Percentiles rank a stretch among this genome's conserved stretches.
Conservation (phyloP, 768 basidiomycete genomes). For the Sporobolomyces phaffii region DNA sequence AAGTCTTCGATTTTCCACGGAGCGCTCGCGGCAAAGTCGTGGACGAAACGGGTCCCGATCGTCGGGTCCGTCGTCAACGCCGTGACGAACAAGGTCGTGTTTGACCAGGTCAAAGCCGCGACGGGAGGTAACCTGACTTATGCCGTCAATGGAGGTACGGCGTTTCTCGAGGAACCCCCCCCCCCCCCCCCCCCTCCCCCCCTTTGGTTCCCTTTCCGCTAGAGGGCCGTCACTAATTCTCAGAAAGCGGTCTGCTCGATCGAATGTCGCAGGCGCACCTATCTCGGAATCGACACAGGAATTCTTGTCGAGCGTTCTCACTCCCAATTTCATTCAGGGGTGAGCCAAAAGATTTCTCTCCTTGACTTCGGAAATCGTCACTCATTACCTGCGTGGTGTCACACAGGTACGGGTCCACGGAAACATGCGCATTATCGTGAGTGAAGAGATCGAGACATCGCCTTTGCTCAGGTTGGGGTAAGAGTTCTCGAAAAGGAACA, state of each 20-base stretch:
- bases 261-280: conserved; percentile 55
- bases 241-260: too few species aligned
- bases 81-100: conserved; percentile 63
- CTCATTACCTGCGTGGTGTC: too few species aligned
- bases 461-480: too few species aligned
- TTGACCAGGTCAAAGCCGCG: conserved; percentile 68
- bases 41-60: conserved; percentile 55
- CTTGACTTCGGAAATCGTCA: too few species aligned
- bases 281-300: conserved; percentile 81
- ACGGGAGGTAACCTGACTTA: conserved; percentile 85
- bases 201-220: background rate
- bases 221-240: background rate
- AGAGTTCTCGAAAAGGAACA: too few species aligned
- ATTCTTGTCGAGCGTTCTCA: conserved; percentile 72
- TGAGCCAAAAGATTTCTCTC: conserved; percentile 52
- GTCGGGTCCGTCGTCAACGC: conserved; percentile 52
- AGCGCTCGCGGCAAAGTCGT: conserved; percentile 69
- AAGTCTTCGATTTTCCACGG: conserved; percentile 73
- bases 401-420: background rate
- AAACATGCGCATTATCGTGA: background rate
- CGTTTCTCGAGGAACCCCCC: too few species aligned
- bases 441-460: too few species aligned
- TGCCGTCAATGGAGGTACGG: conserved; percentile 64
- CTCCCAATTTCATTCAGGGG: conserved; percentile 71
- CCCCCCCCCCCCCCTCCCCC: too few species aligned